Evolutionary conservation across 2,329 filamentous ascomycete species (phyloP).

Genomic region (Sordariomycetes sp.): DNA sequence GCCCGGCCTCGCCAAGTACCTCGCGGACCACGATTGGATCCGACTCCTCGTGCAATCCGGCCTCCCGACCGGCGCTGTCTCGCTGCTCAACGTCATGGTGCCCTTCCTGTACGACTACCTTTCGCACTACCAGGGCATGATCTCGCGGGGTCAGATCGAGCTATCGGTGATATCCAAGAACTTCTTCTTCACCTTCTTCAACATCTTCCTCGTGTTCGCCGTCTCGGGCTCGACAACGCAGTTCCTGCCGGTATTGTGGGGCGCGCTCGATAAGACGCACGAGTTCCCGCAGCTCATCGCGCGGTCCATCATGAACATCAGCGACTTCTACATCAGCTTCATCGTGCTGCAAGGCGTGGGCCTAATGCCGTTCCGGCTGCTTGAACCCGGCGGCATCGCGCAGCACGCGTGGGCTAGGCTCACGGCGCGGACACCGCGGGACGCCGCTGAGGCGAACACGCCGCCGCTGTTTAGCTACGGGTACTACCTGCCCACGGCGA

Average conservation of each 20-base stretch:
- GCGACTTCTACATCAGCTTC: constrained; percentile 83
- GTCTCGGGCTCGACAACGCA: constrained; percentile 71
- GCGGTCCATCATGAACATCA: constrained; percentile 57
- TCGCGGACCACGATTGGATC: constrained; percentile 56
- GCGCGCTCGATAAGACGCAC: constrained; percentile 67
- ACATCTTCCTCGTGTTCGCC: constrained; percentile 92
- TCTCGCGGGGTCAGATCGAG: constrained; percentile 88
- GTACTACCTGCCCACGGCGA: constrained; percentile 84
- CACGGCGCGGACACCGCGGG: constrained; percentile 74
- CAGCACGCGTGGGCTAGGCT: constrained; percentile 72
- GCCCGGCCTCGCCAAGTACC: constrained; percentile 52
- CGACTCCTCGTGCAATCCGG: constrained; percentile 75
- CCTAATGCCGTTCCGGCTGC: constrained; percentile 78
- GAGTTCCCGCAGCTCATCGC: constrained; percentile 67
- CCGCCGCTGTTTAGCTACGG: constrained; percentile 90
- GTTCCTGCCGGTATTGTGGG: constrained; percentile 58
- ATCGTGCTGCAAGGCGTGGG: constrained; percentile 91
- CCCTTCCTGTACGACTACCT: constrained; percentile 93
- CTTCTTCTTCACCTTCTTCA: constrained; percentile 99
- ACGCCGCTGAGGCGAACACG: constrained; percentile 68
- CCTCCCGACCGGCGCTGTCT: constrained; percentile 72
- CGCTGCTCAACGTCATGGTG: constrained; percentile 76
- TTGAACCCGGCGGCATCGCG: constrained; percentile 77
- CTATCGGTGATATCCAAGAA: constrained; percentile 95
- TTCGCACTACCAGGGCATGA: constrained; percentile 84